Evolutionary conservation across 768 basidiomycete genomes (phyloP), one percentile per base, ranked within the genome.

Genomic region (Podaxis pistillaris): DNA sequence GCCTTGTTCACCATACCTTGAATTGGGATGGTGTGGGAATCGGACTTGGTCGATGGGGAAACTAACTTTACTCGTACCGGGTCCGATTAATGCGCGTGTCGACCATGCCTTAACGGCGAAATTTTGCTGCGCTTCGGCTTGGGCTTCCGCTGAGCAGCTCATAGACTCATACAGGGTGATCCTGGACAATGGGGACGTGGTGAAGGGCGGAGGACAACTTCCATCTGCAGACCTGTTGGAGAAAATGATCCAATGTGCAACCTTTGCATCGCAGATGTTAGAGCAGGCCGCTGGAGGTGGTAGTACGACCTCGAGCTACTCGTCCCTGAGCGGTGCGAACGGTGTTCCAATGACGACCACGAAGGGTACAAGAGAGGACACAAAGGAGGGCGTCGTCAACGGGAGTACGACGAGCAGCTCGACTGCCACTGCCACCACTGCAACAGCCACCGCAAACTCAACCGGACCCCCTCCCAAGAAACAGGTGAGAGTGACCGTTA

Each of bases 211-310:
- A 56, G 52, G 44, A 2, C 49, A 59, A 60, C 59, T 62, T 13
- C 65, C 71, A 15, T 66, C 70, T 6, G 72, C 73, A 56, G 78
- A 79, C 36, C 63, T 73, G 17, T 65, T 81, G 60, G 78, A 78
- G 30, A 69, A 72, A 46, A 80, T 81, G 79, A 50, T 80, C 54
- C 78, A 81, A 67, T 76, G 74, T 52, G 81, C 81, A 26, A 72
- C 71, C 19, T 73, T 75, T 47, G 80, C 78, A 3, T 74, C 75
- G 65, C 78, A 79, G 65, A 73, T 82, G 72, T 68, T 87, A n/a
- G 81, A 83, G 49, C 73, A 81, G n/a, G 64, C 63, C 3, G 66
- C 60, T 24, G 63, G 56, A 19, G 46, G 60, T 22, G 51, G 37
- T 41, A 55, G 46, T 47, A 44, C 65, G 3, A 51, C 57, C 15